Percentiles rank a stretch among this genome's conserved stretches.
Conservation (phyloP, 106 monocot genomes). For the Triglochin maritima region DNA sequence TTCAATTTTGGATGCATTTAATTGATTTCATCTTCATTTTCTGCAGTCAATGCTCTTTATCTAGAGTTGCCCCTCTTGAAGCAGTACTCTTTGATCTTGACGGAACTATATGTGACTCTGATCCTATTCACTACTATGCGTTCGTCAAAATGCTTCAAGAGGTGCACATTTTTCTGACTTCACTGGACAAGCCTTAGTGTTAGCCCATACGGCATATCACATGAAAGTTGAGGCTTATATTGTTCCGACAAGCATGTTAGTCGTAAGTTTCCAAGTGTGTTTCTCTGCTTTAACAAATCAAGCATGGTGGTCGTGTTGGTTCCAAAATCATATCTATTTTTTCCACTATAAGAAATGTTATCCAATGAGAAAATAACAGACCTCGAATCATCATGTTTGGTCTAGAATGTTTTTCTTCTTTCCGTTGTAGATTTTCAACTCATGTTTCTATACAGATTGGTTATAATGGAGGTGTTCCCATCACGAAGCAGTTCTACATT, state of each 20-base stretch:
- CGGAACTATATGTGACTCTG: conserved; percentile 62
- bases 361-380: background rate
- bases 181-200: background rate
- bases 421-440: background rate
- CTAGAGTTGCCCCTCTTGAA: conserved; percentile 39
- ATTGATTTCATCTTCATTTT: background rate
- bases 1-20: background rate
- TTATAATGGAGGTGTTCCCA: conserved; percentile 56
- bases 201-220: background rate
- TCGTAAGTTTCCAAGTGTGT: background rate
- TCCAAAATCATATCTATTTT: no score
- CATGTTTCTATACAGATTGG: conserved; percentile 29
- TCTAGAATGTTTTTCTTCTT: background rate
- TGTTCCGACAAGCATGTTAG: background rate
- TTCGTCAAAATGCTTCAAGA: conserved; percentile 58
- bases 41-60: conserved; percentile 26
- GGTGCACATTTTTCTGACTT: conserved; percentile 15
- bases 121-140: conserved; percentile 64
- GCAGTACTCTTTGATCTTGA: conserved; percentile 68
- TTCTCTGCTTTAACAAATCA: background rate
- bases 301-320: background rate
- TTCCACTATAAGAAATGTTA: no score
- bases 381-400: background rate
- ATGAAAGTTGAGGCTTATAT: background rate
- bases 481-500: conserved; percentile 45